Evolutionary conservation across 345 rosid species (phyloP).

Genomic region (Nephelium lappaceum): DNA sequence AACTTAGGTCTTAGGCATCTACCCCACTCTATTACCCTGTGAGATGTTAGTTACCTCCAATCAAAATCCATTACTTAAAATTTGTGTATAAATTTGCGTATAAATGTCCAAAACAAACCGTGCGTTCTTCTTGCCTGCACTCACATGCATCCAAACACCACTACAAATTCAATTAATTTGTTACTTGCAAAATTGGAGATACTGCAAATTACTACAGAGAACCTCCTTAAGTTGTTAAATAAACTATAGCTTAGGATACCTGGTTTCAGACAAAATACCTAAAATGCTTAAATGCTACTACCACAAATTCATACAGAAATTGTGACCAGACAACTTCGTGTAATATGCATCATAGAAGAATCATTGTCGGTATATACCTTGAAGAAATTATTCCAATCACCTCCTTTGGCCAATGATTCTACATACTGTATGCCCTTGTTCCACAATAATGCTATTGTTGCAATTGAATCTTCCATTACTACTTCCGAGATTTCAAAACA

Average conservation of each 20-base stretch:
- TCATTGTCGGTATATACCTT: slow-evolving; percentile 43
- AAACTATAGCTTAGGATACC: not conserved
- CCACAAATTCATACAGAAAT: not conserved
- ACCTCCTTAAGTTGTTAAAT: not conserved
- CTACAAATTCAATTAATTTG: not conserved
- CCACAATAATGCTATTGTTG: slow-evolving; percentile 52
- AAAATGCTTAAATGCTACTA: not conserved
- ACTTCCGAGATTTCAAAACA: slow-evolving; percentile 59
- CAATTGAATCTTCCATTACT: slow-evolving; percentile 46
- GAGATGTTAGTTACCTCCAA: too few species aligned
- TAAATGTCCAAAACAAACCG: too few species aligned
- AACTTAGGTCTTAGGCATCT: too few species aligned
- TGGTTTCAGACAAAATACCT: not conserved
- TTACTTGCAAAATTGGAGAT: not conserved
- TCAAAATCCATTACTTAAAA: too few species aligned
- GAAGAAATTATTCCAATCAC: slow-evolving; percentile 64
- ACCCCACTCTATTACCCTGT: too few species aligned
- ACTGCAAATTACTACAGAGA: not conserved
- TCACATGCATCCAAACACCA: not conserved
- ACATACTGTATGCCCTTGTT: slow-evolving; percentile 44
- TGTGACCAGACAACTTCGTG: not conserved
- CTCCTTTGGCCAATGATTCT: slow-evolving; percentile 58
- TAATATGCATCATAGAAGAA: not conserved
- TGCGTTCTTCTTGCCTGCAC: too few species aligned
- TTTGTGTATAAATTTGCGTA: too few species aligned